Conservation (phyloP, 495 filamentous ascomycete species). For the Penicillium salamii region DNA sequence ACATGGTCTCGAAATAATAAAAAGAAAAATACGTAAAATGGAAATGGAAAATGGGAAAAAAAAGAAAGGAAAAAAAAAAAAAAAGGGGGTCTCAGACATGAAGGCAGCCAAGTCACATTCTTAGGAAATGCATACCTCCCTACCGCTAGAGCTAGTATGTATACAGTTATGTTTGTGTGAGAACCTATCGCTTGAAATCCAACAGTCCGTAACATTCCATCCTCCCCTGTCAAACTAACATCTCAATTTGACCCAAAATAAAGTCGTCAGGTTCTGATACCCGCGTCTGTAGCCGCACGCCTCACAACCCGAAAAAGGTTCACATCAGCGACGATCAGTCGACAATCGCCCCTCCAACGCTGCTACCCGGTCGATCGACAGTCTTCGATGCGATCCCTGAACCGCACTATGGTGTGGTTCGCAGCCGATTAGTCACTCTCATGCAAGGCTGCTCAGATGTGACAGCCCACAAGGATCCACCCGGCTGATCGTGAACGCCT, state of each 20-base stretch:
- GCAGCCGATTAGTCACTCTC: slow-evolving; percentile 21
- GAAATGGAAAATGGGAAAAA: not conserved
- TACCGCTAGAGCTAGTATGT: not conserved
- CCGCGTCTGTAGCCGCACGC: slow-evolving; percentile 6
- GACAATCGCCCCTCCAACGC: slow-evolving; percentile 6
- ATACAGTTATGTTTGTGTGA: not conserved
- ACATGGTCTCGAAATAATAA: not conserved
- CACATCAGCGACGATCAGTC: slow-evolving; percentile 2
- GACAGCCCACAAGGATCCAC: slow-evolving; percentile 27
- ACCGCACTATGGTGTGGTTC: slow-evolving; percentile 7
- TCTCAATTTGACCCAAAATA: not conserved
- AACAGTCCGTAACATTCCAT: not conserved
- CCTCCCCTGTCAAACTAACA: not conserved
- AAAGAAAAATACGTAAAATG: not conserved
- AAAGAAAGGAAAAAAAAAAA: not conserved
- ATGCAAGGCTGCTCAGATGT: slow-evolving; percentile 26
- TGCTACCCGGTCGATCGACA: slow-evolving; percentile 9
- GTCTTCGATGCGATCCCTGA: not conserved
- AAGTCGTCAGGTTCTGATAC: not conserved
- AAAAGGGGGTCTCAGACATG: not conserved
- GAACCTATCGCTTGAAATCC: no score
- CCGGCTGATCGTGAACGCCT: slow-evolving; percentile 10
- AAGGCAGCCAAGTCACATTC: slow-evolving; percentile 7
- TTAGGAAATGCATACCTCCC: slow-evolving; percentile 5
- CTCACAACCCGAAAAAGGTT: not conserved